phyloP scores from a whole-genome alignment of 176 grass and related monocot species.

The Zoysia japonica region DNA sequence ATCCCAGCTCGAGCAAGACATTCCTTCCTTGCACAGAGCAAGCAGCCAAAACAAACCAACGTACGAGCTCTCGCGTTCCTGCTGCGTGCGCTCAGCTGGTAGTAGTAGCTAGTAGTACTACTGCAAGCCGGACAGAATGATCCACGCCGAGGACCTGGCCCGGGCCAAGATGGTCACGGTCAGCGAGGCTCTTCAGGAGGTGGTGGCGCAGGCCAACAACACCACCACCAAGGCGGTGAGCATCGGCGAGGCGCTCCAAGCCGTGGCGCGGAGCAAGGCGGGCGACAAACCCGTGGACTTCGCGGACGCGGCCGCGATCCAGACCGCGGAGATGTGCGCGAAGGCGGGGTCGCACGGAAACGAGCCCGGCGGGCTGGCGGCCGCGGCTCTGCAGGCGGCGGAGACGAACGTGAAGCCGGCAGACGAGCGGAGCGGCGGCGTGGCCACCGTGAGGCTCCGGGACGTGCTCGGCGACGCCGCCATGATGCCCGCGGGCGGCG shows the following conservation, averaged over 20 bases:
- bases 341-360: too few relatives aligned
- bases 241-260: slow-evolving; percentile 42
- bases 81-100: too few relatives aligned
- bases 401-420: slow-evolving; percentile 5
- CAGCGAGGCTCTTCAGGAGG: background rate
- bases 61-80: too few relatives aligned
- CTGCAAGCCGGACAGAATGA: too few relatives aligned
- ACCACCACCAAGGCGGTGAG: slow-evolving; percentile 42
- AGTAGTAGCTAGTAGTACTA: too few relatives aligned
- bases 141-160: too few relatives aligned
- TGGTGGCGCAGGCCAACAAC: background rate
- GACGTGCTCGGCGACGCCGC: slow-evolving; percentile 31
- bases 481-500: too few relatives aligned
- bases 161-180: background rate
- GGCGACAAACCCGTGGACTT: background rate
- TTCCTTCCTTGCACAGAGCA: too few relatives aligned
- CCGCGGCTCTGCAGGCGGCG: slow-evolving; percentile 27
- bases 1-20: too few relatives aligned
- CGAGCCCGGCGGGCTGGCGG: background rate
- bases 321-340: slow-evolving; percentile 27
- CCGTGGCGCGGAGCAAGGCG: background rate
- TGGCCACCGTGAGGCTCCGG: slow-evolving; percentile 5
- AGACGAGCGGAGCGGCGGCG: background rate
- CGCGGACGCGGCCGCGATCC: slow-evolving; percentile 41
- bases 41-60: too few relatives aligned